phyloP scores from a whole-genome alignment of 75 land plant genomes.

The Sequoia sempervirens region DNA sequence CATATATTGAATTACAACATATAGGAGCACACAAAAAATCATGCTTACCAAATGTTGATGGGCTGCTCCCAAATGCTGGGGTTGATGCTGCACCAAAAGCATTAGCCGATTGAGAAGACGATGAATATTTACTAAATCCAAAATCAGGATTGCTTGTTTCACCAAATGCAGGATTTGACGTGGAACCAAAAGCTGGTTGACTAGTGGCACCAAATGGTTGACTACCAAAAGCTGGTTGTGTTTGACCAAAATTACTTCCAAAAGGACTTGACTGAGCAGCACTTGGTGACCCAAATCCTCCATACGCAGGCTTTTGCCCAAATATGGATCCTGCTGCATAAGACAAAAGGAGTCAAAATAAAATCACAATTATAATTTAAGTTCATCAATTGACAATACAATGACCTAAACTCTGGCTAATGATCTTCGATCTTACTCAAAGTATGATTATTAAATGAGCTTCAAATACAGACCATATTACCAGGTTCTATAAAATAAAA shows the following conservation, averaged over 20 bases:
- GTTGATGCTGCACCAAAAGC: too few species aligned
- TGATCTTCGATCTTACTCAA: too few species aligned
- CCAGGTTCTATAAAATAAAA: too few species aligned
- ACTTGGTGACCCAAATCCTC: slow-evolving; percentile 64
- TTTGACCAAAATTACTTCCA: slow-evolving; percentile 29
- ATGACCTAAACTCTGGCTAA: too few species aligned
- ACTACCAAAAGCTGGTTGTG: slow-evolving; percentile 49
- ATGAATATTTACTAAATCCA: neutral
- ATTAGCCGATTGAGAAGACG: too few species aligned
- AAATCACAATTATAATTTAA: neutral
- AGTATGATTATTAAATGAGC: too few species aligned
- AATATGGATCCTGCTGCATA: slow-evolving; percentile 55
- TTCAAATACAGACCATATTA: too few species aligned
- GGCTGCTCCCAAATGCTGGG: too few species aligned
- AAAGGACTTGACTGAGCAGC: slow-evolving; percentile 66
- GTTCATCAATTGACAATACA: neutral
- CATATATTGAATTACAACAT: too few species aligned
- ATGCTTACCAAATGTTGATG: too few species aligned
- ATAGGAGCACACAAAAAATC: too few species aligned
- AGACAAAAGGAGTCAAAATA: neutral
- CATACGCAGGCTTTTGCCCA: slow-evolving; percentile 85
- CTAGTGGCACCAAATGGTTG: neutral
- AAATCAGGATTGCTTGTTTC: slow-evolving; percentile 15
- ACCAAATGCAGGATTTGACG: neutral
- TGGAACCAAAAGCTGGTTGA: too few species aligned